Evolutionary conservation across 305 asterid genomes (phyloP), one percentile per base, ranked within the genome.

Genomic region (Withania somnifera): DNA sequence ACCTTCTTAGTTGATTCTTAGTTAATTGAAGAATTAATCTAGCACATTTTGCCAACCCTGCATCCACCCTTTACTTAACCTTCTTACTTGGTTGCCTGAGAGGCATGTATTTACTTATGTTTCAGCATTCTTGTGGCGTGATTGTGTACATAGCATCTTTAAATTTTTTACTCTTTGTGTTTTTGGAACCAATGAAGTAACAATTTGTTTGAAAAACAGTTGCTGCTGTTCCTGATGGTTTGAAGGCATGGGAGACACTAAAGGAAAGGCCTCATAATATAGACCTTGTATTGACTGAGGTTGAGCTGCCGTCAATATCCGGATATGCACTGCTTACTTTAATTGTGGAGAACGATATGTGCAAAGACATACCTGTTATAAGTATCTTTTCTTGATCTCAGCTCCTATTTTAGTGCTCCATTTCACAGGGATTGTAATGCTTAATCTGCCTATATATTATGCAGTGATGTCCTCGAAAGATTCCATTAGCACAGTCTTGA

Each of bases 381-480:
- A 95, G 99, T 95, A 90, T 10, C 95, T 53, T 80, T 52, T 26
- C 51, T 68, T 75, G 61, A 50, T 75, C 61, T 75, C 80, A 9
- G 28, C 80, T 50, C 45, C 50, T 75, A 50, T 50, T 15, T 75
- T 28, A 50, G 20, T 47, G 28, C 50, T 13, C 7, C 22, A 17
- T 28, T 40, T 50, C 47, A 26, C 45, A 28, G 80, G 80, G 63
- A 75, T 50, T 32, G 14, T 28, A 52, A 14, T 63, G 57, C 26
- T 63, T 38, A 50, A 66, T 66, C 22, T 80, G n/a, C 26, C 80
- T 58, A 80, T 38, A 20, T 60, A 75, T 71, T 69, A 19, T 88
- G 87, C 92, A 95, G 99, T 95, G 99, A 95, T 94, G 99, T 95
- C 99, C 9, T 88, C 92, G 3, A 88, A 90, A 73, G 98, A 95